Percentiles rank a stretch among this genome's conserved stretches.
Conservation (phyloP, 352 stramenopile species). For the Pythium brachiatum region DNA sequence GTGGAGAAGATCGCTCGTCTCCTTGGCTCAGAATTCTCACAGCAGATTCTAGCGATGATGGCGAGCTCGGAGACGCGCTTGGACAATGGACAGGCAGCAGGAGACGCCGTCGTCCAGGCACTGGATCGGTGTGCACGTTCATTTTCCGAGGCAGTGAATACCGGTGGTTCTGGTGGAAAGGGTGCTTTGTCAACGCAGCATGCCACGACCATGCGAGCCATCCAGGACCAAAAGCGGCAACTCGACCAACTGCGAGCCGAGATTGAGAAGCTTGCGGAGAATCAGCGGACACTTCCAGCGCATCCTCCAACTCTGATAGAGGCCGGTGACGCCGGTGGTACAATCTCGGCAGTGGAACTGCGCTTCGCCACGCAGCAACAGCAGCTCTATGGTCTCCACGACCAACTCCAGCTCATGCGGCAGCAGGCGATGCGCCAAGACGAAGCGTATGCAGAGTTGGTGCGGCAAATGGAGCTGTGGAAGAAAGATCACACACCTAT, state of each 20-base stretch:
- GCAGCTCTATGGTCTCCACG: conserved; percentile 22
- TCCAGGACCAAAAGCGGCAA: conserved; percentile 39
- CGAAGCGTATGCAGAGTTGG: conserved; percentile 34
- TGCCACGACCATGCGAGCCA: conserved; percentile 10
- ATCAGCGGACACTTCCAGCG: conserved; percentile 38
- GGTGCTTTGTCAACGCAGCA: conserved; percentile 24
- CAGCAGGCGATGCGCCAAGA: conserved; percentile 41
- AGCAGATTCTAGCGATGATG: conserved; percentile 56
- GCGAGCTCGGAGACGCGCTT: conserved; percentile 1
- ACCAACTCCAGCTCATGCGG: conserved; percentile 41
- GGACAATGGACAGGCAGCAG: neutral
- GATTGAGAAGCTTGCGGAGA: conserved; percentile 41
- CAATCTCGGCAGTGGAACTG: conserved; percentile 6
- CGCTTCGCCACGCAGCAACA: conserved; percentile 25
- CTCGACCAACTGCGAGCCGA: conserved; percentile 43
- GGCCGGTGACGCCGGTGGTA: neutral
- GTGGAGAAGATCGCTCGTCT: conserved; percentile 60
- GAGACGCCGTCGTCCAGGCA: conserved; percentile 31
- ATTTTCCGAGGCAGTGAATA: conserved; percentile 45
- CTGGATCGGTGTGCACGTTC: conserved; percentile 50
- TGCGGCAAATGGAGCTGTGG: conserved; percentile 38
- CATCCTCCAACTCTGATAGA: neutral
- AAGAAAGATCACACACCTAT: conserved; percentile 29
- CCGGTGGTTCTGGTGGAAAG: neutral
- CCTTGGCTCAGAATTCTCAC: conserved; percentile 62